Conservation (phyloP, 805 yeast species). For the Starmerella apicola region DNA sequence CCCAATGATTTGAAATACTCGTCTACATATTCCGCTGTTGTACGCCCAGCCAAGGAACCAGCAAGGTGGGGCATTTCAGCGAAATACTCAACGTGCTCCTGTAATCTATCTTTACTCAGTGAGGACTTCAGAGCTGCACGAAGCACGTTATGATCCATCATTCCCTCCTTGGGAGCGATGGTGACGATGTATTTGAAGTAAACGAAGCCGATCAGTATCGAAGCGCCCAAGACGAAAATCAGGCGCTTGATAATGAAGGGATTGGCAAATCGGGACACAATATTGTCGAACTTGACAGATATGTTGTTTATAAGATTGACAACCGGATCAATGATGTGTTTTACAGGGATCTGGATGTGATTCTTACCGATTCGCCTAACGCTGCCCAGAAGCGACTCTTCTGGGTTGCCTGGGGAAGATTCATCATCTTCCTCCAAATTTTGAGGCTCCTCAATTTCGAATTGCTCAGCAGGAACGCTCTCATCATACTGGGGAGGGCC, state of each 20-base stretch:
- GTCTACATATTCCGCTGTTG: conserved; percentile 54
- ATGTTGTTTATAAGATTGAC: conserved; percentile 29
- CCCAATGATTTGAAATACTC: conserved; percentile 49
- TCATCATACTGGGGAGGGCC: conserved; percentile 11
- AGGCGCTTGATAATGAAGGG: conserved; percentile 72
- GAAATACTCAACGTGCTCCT: conserved; percentile 55
- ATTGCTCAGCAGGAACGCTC: conserved; percentile 5
- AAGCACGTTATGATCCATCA: conserved; percentile 44
- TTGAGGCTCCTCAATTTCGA: conserved; percentile 13
- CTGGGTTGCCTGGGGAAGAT: not conserved
- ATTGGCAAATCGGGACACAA: conserved; percentile 60
- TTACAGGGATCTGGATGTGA: conserved; percentile 32
- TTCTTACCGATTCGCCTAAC: conserved; percentile 11
- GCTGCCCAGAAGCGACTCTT: conserved; percentile 1
- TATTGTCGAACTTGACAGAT: conserved; percentile 40
- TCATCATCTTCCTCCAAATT: not conserved
- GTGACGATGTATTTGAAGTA: conserved; percentile 30
- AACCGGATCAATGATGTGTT: conserved; percentile 37
- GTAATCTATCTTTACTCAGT: conserved; percentile 45
- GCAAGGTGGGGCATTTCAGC: conserved; percentile 76
- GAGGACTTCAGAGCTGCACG: conserved; percentile 36
- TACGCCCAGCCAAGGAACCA: conserved; percentile 76
- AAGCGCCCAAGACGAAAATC: conserved; percentile 56
- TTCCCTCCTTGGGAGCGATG: conserved; percentile 33
- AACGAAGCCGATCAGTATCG: conserved; percentile 44